phyloP scores from a whole-genome alignment of 352 stramenopile species.

The Pythium utonaiense region DNA sequence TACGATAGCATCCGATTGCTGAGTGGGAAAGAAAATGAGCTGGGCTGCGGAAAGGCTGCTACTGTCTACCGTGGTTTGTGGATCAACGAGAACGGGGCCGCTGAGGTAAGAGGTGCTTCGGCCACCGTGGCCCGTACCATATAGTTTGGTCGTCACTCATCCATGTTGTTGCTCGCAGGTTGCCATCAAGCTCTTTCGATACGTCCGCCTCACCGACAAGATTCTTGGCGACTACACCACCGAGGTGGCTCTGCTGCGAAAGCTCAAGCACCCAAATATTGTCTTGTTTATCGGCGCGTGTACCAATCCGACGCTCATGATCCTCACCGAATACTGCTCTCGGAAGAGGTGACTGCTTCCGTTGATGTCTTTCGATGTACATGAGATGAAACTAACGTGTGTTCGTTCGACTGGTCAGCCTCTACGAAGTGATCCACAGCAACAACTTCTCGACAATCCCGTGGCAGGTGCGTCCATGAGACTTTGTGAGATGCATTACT shows the following conservation, averaged over 20 bases:
- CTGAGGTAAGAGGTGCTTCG: slow-evolving; percentile 49
- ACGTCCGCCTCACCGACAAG: slow-evolving; percentile 85
- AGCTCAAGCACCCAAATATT: slow-evolving; percentile 89
- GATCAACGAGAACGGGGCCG: slow-evolving; percentile 80
- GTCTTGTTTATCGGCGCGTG: slow-evolving; percentile 89
- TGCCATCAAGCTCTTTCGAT: slow-evolving; percentile 84
- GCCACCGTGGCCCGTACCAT: background rate
- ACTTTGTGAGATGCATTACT: background rate
- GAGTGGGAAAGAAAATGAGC: slow-evolving; percentile 82
- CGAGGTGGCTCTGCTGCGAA: slow-evolving; percentile 82
- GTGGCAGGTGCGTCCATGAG: slow-evolving; percentile 62
- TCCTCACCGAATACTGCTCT: slow-evolving; percentile 88
- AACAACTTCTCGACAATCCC: slow-evolving; percentile 88
- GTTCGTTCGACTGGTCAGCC: slow-evolving; percentile 29
- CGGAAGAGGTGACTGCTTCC: slow-evolving; percentile 86
- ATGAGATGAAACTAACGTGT: background rate
- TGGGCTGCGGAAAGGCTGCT: slow-evolving; percentile 81
- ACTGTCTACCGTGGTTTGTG: slow-evolving; percentile 86
- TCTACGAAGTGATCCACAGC: slow-evolving; percentile 88
- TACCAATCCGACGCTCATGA: slow-evolving; percentile 87
- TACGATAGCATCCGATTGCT: slow-evolving; percentile 88
- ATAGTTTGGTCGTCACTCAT: background rate
- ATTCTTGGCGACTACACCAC: slow-evolving; percentile 83
- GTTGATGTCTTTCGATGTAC: too few species aligned
- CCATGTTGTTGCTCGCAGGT: slow-evolving; percentile 32